Evolutionary conservation across 2,329 filamentous ascomycete species (phyloP).

Genomic region (Diaporthe sp.): DNA sequence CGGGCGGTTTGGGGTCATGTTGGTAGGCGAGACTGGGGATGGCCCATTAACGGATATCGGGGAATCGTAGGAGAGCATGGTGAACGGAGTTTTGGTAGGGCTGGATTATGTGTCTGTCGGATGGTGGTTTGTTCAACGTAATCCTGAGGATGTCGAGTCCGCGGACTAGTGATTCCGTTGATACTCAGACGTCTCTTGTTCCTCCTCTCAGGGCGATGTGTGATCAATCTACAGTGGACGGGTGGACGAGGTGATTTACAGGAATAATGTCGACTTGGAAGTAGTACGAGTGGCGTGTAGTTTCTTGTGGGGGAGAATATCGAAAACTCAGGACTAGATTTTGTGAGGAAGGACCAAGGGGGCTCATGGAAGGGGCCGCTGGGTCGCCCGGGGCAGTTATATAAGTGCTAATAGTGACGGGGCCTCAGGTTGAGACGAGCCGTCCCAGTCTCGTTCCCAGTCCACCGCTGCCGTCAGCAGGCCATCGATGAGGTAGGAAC

Average conservation of each 20-base stretch:
- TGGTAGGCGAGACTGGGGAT: slow-evolving; percentile 45
- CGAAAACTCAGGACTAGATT: background rate
- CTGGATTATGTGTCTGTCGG: background rate
- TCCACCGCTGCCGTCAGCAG: slow-evolving; percentile 38
- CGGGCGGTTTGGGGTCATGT: slow-evolving; percentile 44
- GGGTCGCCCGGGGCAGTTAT: slow-evolving; percentile 33
- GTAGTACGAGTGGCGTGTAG: background rate
- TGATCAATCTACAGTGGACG: background rate
- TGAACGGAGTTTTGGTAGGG: slow-evolving; percentile 24
- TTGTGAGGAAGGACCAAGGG: background rate
- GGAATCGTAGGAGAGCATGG: slow-evolving; percentile 66
- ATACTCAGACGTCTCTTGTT: background rate
- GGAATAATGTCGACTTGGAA: background rate
- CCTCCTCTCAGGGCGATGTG: slow-evolving; percentile 2
- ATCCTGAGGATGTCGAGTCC: background rate
- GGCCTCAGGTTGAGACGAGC: slow-evolving; percentile 38
- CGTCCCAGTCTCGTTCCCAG: slow-evolving; percentile 35
- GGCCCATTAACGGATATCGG: slow-evolving; percentile 59
- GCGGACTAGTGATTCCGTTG: background rate
- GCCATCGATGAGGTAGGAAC: slow-evolving; percentile 30
- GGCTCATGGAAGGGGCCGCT: slow-evolving; percentile 5
- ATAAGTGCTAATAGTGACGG: slow-evolving; percentile 30
- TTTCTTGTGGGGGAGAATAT: slow-evolving; percentile 1
- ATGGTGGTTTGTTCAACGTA: background rate
- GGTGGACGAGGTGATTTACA: background rate